Conservation (phyloP, 78 protist species). For the Emiliania huxleyi region DNA sequence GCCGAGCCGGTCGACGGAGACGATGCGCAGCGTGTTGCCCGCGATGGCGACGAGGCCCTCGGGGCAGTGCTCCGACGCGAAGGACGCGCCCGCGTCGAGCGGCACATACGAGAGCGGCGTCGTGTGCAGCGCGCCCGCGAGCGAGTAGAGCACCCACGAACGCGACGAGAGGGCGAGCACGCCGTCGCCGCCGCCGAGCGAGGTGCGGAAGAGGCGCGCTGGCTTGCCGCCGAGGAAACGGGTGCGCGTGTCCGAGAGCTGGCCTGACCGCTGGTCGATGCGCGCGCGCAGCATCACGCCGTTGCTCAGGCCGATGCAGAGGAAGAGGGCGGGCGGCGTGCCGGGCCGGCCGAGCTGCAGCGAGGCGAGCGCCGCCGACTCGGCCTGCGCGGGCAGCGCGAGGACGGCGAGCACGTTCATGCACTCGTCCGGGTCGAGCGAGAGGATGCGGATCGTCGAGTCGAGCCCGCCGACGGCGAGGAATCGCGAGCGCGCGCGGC, state of each 20-base stretch:
- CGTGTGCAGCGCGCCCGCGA: slow-evolving; percentile 41
- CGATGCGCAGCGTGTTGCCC: slow-evolving; percentile 72
- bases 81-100: slow-evolving; percentile 79
- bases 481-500: slow-evolving; percentile 68
- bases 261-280: slow-evolving; percentile 81
- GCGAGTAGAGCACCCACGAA: slow-evolving; percentile 79
- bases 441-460: slow-evolving; percentile 74
- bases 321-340: slow-evolving; percentile 44
- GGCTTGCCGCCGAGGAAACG: slow-evolving; percentile 83
- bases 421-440: slow-evolving; percentile 82
- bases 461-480: slow-evolving; percentile 69
- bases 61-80: slow-evolving; percentile 86
- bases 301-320: slow-evolving; percentile 86
- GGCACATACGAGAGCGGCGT: slow-evolving; percentile 78
- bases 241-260: slow-evolving; percentile 80
- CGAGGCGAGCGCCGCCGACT: slow-evolving; percentile 51
- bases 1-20: slow-evolving; percentile 77
- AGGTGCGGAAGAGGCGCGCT: slow-evolving; percentile 63
- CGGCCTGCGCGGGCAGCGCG: slow-evolving; percentile 50
- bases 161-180: slow-evolving; percentile 88
- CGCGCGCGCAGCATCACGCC: slow-evolving; percentile 86
- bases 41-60: slow-evolving; percentile 85
- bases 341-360: slow-evolving; percentile 34
- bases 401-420: slow-evolving; percentile 72
- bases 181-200: slow-evolving; percentile 55